Conservation (phyloP, 2,329 filamentous ascomycete species). For the Clonostachys rhizophaga region DNA sequence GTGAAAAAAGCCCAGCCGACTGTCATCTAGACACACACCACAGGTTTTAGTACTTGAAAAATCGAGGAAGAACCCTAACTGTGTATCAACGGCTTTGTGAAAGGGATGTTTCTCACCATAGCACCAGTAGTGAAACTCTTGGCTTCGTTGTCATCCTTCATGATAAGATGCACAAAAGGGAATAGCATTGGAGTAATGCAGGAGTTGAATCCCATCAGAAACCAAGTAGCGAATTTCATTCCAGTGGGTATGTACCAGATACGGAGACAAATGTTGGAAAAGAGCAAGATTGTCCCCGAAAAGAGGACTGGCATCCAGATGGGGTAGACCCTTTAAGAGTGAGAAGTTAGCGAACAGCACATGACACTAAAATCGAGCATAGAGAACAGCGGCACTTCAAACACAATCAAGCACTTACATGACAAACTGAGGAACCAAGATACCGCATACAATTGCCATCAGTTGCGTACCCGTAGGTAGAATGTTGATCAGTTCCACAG, state of each 20-base stretch:
- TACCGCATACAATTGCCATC: constrained; percentile 49
- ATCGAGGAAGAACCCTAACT: neutral
- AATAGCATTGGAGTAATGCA: constrained; percentile 13
- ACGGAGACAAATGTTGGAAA: constrained; percentile 8
- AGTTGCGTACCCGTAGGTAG: constrained; percentile 46
- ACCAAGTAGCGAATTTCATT: constrained; percentile 5
- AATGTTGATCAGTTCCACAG: constrained; percentile 34
- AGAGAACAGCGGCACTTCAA: neutral
- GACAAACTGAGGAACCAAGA: constrained; percentile 62
- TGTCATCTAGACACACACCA: constrained; percentile 11
- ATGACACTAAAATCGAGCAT: no score
- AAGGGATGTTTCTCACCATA: constrained; percentile 6
- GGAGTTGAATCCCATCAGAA: constrained; percentile 12
- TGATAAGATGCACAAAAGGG: constrained; percentile 12
- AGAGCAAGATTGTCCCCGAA: constrained; percentile 9
- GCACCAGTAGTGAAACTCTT: constrained; percentile 14
- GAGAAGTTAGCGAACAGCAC: no score
- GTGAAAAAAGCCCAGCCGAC: constrained; percentile 15
- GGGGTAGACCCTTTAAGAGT: constrained; percentile 14
- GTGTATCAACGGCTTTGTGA: neutral
- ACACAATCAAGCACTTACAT: neutral
- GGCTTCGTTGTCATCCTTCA: constrained; percentile 14
- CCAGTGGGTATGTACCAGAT: constrained; percentile 10
- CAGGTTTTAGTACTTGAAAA: neutral
- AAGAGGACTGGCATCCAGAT: constrained; percentile 17